A percentile compares a stretch with the other conserved stretches of the same genome.
These are phyloP conservation scores for Tulasnella sp. DNA, from an alignment of 768 basidiomycete species.

Conservation along the genomic window DNA sequence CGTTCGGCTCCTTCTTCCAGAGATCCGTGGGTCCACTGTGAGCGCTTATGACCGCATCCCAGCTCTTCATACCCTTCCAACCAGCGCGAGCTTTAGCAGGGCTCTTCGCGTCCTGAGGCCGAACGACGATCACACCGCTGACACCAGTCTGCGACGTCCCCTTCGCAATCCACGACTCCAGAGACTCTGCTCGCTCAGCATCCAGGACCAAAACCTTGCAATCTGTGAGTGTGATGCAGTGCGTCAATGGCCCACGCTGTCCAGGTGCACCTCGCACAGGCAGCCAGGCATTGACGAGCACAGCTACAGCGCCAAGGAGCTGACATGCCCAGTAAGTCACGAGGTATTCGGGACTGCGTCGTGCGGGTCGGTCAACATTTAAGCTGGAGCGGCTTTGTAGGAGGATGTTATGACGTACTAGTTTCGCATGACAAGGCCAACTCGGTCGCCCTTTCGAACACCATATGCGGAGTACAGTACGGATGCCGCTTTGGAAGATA, in stretches of 20 bases:
- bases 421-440: slow-evolving; percentile 56
- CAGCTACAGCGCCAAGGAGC: slow-evolving; percentile 50
- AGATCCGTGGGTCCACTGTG: slow-evolving; percentile 25
- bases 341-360: slow-evolving; percentile 32
- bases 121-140: slow-evolving; percentile 35
- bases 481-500: slow-evolving; percentile 36
- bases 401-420: slow-evolving; percentile 19
- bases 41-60: slow-evolving; percentile 30
- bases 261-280: slow-evolving; percentile 29
- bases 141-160: slow-evolving; percentile 16
- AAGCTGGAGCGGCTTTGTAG: no score
- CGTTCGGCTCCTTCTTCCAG: slow-evolving; percentile 27
- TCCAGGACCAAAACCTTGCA: slow-evolving; percentile 49
- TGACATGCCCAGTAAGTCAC: slow-evolving; percentile 55
- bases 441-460: slow-evolving; percentile 40
- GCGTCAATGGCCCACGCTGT: slow-evolving; percentile 24
- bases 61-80: slow-evolving; percentile 38
- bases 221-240: slow-evolving; percentile 45
- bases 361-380: no score
- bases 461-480: slow-evolving; percentile 37
- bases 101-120: slow-evolving; percentile 26
- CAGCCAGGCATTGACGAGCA: slow-evolving; percentile 42
- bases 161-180: slow-evolving; percentile 29
- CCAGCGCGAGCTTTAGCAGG: slow-evolving; percentile 21
- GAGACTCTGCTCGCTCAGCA: slow-evolving; percentile 41